Conservation (phyloP, 768 basidiomycete species). For the Mycena sanguinolenta region DNA sequence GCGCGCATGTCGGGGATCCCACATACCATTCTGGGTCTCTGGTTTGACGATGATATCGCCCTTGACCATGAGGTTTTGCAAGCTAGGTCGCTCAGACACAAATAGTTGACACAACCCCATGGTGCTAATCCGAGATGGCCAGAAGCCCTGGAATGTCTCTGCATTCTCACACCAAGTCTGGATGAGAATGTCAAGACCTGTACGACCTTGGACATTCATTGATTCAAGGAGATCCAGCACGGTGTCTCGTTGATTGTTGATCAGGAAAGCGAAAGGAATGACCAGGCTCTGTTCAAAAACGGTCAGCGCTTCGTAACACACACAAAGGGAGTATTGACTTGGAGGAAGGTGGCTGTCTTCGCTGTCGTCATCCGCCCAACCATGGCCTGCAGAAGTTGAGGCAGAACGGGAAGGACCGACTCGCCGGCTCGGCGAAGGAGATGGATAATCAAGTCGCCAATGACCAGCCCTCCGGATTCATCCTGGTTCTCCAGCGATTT, state of each 20-base stretch:
- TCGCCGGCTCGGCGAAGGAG: slow-evolving; percentile 87
- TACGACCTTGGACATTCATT: slow-evolving; percentile 68
- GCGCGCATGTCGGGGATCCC: not conserved
- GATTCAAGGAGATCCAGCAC: slow-evolving; percentile 84
- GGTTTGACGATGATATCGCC: slow-evolving; percentile 92
- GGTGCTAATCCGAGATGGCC: slow-evolving; percentile 89
- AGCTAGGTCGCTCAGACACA: slow-evolving; percentile 70
- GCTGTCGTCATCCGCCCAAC: slow-evolving; percentile 84
- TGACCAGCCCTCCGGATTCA: slow-evolving; percentile 92
- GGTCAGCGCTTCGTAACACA: slow-evolving; percentile 12
- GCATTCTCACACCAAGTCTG: slow-evolving; percentile 96
- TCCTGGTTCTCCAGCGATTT: slow-evolving; percentile 83
- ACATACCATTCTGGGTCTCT: slow-evolving; percentile 84
- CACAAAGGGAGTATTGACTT: slow-evolving; percentile 60
- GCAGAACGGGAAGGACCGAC: slow-evolving; percentile 85
- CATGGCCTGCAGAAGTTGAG: slow-evolving; percentile 89
- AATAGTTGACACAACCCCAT: slow-evolving; percentile 86
- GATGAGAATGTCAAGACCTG: slow-evolving; percentile 89
- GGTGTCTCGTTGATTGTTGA: slow-evolving; percentile 87
- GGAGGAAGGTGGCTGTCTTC: slow-evolving; percentile 91
- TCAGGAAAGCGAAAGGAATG: slow-evolving; percentile 93
- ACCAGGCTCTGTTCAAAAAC: slow-evolving; percentile 77
- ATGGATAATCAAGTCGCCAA: slow-evolving; percentile 96
- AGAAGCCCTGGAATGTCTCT: slow-evolving; percentile 94
- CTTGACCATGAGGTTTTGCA: slow-evolving; percentile 83